Percentiles rank a stretch among this genome's conserved stretches.
Conservation (phyloP, 1,284 basidiomycete genomes). For the Sparassis latifolia region DNA sequence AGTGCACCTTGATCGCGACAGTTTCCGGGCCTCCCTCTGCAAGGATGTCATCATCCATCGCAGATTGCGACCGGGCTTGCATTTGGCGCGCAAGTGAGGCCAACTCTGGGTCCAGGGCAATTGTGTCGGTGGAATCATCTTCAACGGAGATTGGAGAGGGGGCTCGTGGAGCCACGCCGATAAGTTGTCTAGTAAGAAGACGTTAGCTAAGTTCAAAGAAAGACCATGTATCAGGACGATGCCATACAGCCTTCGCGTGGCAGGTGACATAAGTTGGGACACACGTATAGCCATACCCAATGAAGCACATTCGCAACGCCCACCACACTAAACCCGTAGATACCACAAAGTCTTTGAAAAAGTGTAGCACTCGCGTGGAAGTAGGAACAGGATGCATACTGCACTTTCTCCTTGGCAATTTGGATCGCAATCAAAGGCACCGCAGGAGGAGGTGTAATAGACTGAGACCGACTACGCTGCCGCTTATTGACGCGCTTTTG, state of each 20-base stretch:
- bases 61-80: neutral
- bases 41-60: slow-evolving; percentile 14
- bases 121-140: slow-evolving; percentile 45
- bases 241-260: too few species aligned
- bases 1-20: slow-evolving; percentile 49
- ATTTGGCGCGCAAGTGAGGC: slow-evolving; percentile 41
- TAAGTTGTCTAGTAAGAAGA: slow-evolving; percentile 33
- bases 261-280: too few species aligned
- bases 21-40: slow-evolving; percentile 30
- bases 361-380: too few species aligned
- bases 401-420: slow-evolving; percentile 47
- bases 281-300: too few species aligned
- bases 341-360: too few species aligned
- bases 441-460: slow-evolving; percentile 67
- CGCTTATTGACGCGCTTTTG: slow-evolving; percentile 31
- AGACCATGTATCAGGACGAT: neutral
- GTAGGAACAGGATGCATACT: slow-evolving; percentile 32
- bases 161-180: slow-evolving; percentile 34
- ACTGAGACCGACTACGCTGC: slow-evolving; percentile 52
- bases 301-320: too few species aligned
- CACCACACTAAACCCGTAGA: too few species aligned
- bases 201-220: neutral
- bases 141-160: slow-evolving; percentile 34
- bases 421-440: slow-evolving; percentile 44
- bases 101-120: slow-evolving; percentile 56